Evolutionary conservation across 192 early-diverging fungal genomes (phyloP), one percentile per base, ranked within the genome.

Genomic region (Fimicolochytrium jonesii): DNA sequence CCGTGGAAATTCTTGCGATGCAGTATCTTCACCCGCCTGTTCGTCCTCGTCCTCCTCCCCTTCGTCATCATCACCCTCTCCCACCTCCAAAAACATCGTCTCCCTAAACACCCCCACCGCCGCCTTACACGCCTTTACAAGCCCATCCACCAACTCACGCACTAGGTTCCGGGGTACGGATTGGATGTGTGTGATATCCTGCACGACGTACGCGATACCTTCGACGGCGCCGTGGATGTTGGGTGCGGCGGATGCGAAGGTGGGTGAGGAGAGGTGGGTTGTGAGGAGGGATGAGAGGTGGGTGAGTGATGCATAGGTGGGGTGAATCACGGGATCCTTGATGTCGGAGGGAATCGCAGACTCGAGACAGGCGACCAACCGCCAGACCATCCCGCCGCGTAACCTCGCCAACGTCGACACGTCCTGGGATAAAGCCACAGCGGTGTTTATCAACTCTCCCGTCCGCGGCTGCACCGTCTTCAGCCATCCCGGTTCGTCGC

Each of bases 41-140:
- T n/a, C n/a, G n/a, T n/a, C 53, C 30, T 43, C 36, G 34, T 56
- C 53, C 36, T 34, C 53, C 4, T 56, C 53, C 4, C 53, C 30
- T n/a, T 29, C 34, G 29, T 17, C 53, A 10, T 56, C 34, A 0
- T 35, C 53, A 34, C 2, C 17, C 17, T 35, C 34, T 17, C 36
- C 53, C n/a, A 56, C 34, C 53, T 56, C 53, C 6, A 56, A 17
- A 33, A 56, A 56, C 13, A 36, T 17, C 13, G 53, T 56, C 25
- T 56, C 32, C n/a, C 11, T 0, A 15, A 56, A 56, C 4, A 56
- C 30, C 30, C 32, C 2, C 32, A 56, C 30, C 17, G 53, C 53
- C 1, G 5, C n/a, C 11, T 56, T 34, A 34, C 53, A 56, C 17
- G 53, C 34, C 17, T 17, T n/a, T n/a, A 29, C n/a, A 17, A 56